phyloP scores from a whole-genome alignment of 1,284 basidiomycete species.

The Volvariella volvacea region DNA sequence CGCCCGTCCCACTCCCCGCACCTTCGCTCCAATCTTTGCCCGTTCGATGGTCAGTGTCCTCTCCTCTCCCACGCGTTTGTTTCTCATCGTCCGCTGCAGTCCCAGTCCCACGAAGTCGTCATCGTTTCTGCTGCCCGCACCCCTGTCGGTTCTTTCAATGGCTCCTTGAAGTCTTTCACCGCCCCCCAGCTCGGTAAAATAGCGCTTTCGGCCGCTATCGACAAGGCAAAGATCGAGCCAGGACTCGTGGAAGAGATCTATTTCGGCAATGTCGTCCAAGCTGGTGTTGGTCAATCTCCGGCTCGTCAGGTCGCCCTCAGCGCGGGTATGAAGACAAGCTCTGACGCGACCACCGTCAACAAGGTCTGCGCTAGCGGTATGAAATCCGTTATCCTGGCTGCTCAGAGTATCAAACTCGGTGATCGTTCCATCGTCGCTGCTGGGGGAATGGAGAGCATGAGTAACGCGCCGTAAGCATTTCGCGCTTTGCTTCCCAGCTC shows the following conservation, averaged over 20 bases:
- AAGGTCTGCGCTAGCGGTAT: constrained; percentile 97
- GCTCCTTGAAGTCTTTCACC: constrained; percentile 80
- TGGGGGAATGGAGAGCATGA: constrained; percentile 98
- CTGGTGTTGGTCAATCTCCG: constrained; percentile 92
- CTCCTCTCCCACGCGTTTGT: neutral
- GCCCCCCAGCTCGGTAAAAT: constrained; percentile 87
- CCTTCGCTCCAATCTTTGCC: constrained; percentile 31
- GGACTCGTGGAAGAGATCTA: constrained; percentile 88
- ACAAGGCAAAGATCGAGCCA: constrained; percentile 76
- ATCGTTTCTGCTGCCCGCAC: constrained; percentile 95
- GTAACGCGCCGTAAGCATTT: constrained; percentile 78
- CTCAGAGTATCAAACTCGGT: constrained; percentile 86
- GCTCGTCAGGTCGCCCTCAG: constrained; percentile 91
- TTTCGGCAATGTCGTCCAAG: constrained; percentile 96
- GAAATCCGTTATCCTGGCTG: constrained; percentile 91
- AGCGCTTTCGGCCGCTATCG: constrained; percentile 88
- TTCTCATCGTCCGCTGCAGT: constrained; percentile 17
- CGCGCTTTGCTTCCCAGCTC: constrained; percentile 1
- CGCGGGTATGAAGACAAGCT: constrained; percentile 76
- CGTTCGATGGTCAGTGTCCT: constrained; percentile 40
- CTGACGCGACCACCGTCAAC: constrained; percentile 99
- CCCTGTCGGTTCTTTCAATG: constrained; percentile 92
- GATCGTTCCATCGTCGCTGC: constrained; percentile 85
- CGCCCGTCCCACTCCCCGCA: constrained; percentile 30
- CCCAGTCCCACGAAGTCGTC: constrained; percentile 73